Evolutionary conservation across 2,329 filamentous ascomycete genomes (phyloP).

Genomic region (Emydomyces testavorans): DNA sequence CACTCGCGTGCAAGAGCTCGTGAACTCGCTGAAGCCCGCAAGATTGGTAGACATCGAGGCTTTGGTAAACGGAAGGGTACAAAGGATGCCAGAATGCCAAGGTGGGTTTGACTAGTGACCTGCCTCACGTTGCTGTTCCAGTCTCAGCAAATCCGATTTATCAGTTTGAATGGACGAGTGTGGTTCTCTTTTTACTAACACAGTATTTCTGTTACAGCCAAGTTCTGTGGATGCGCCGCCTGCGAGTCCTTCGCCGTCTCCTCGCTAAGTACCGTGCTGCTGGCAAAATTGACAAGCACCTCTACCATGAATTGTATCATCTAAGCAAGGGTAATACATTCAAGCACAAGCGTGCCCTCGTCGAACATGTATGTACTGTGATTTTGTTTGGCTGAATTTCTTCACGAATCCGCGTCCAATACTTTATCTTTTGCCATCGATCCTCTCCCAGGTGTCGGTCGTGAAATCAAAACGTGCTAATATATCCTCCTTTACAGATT

Average conservation of each 20-base stretch:
- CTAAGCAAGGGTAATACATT: constrained; percentile 99
- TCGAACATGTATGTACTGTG: constrained; percentile 97
- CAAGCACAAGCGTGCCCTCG: constrained; percentile 99
- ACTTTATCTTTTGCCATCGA: neutral
- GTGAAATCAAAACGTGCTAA: constrained; percentile 8
- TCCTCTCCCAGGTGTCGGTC: neutral
- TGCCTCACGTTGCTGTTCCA: neutral
- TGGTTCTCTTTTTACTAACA: constrained; percentile 16
- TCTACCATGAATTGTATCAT: constrained; percentile 99
- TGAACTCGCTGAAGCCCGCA: constrained; percentile 85
- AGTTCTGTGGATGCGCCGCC: constrained; percentile 98
- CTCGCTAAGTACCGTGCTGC: constrained; percentile 99
- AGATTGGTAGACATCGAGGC: constrained; percentile 94
- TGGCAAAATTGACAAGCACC: constrained; percentile 99
- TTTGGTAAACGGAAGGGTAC: constrained; percentile 99
- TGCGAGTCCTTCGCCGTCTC: constrained; percentile 96
- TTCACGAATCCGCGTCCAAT: neutral
- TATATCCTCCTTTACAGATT: constrained; percentile 51
- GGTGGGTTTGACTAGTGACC: constrained; percentile 49
- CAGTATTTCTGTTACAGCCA: constrained; percentile 50
- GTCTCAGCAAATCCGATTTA: neutral
- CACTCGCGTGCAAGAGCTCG: constrained; percentile 96
- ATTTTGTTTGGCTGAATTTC: constrained; percentile 28
- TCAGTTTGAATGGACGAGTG: constrained; percentile 23
- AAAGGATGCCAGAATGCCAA: constrained; percentile 97